phyloP scores from a whole-genome alignment of 176 grass and related monocot genomes.

The Raddia distichophylla region DNA sequence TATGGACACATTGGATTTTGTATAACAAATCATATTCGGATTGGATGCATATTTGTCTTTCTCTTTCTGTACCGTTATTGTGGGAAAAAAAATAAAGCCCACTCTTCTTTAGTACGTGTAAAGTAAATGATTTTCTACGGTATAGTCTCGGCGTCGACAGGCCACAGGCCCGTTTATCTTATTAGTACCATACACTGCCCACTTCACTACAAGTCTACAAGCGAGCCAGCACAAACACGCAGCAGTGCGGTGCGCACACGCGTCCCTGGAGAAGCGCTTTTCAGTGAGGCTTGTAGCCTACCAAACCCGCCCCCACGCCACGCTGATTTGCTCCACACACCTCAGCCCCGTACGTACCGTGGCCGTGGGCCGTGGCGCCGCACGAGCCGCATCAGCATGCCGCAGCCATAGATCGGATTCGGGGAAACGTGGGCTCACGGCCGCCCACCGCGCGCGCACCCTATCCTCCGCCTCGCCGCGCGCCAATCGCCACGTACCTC shows the following conservation, averaged over 20 bases:
- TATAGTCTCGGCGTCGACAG: too few species aligned
- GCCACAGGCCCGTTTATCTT: too few species aligned
- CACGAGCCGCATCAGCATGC: not conserved
- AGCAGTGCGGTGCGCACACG: not conserved
- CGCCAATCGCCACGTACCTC: slow-evolving; percentile 25
- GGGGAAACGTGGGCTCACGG: slow-evolving; percentile 43
- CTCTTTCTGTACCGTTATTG: too few species aligned
- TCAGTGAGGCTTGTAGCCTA: slow-evolving; percentile 37
- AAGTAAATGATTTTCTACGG: too few species aligned
- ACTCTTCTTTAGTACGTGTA: too few species aligned
- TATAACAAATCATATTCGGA: too few species aligned
- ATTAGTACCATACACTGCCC: too few species aligned
- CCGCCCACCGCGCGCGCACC: slow-evolving; percentile 50
- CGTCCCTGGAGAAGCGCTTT: not conserved
- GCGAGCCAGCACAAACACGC: not conserved
- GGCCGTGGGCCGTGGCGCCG: not conserved
- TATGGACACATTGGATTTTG: too few species aligned
- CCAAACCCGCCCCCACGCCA: slow-evolving; percentile 15
- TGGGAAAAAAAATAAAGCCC: too few species aligned
- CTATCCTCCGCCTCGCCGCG: slow-evolving; percentile 48
- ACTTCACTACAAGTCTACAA: too few species aligned
- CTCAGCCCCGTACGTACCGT: not conserved
- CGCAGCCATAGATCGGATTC: slow-evolving; percentile 33
- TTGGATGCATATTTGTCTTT: too few species aligned
- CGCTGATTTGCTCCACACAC: not conserved